These are phyloP conservation scores for Platanthera guangdongensis DNA, from an alignment of 106 monocot genomes.

Conservation along the genomic window DNA sequence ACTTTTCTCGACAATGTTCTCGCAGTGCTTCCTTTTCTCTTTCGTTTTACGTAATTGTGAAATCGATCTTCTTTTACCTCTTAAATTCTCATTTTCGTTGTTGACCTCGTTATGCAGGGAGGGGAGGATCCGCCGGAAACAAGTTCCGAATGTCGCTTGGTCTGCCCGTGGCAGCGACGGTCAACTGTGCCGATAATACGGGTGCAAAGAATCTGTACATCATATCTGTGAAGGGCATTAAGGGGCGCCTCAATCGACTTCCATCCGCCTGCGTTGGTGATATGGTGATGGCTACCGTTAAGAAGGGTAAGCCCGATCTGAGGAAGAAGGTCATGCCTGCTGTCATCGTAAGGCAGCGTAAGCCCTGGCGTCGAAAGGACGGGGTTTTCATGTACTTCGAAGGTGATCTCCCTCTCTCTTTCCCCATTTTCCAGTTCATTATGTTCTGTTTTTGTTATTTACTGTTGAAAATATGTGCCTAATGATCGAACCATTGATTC, in stretches of 20 bases:
- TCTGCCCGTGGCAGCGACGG: slow-evolving; percentile 15
- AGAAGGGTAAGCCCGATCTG: slow-evolving; percentile 1
- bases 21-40: neutral
- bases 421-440: neutral
- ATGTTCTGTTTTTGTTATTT: neutral
- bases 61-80: too few species aligned
- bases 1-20: neutral
- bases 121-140: slow-evolving; percentile 15
- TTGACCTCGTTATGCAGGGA: slow-evolving; percentile 1
- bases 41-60: too few species aligned
- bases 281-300: neutral
- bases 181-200: slow-evolving; percentile 14
- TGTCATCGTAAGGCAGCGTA: slow-evolving; percentile 17
- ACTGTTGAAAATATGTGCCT: too few species aligned
- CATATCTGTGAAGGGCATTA: slow-evolving; percentile 15
- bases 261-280: slow-evolving; percentile 6
- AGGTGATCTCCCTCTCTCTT: neutral
- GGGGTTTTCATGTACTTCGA: slow-evolving; percentile 18
- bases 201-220: slow-evolving; percentile 10
- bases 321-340: slow-evolving; percentile 23
- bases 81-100: neutral
- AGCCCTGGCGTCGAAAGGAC: slow-evolving; percentile 19
- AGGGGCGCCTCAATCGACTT: slow-evolving; percentile 11
- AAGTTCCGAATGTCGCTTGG: slow-evolving; percentile 18
- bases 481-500: too few species aligned